Base-by-base conservation (phyloP, 2,329 filamentous ascomycete species). In the Mariannaea elegans region DNA sequence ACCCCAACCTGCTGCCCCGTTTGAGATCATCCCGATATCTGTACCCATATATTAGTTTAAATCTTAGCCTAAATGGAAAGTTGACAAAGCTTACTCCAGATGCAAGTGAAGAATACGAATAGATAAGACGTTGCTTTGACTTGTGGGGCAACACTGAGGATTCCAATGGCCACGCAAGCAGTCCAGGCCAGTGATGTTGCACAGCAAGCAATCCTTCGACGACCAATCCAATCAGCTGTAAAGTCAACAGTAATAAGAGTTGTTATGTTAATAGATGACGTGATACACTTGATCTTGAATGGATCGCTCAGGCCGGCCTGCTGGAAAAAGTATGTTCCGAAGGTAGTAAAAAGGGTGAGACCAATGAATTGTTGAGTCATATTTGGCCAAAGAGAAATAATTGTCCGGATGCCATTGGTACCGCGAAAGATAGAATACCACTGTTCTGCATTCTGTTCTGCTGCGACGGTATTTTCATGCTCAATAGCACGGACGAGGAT, bases 271-370 rank as follows among this genome's bases (percentile, higher is more conserved):
- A 71, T 63, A 2, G 52, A 54, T 1, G 64, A 64, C 0, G 61
- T 66, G 47, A 68, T 69, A 29, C 55, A 65, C 3, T 64, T 71
- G 19, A 67, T 59, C 7, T 56, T 32, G 41, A 72, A 71, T 0
- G 69, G 67, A 7, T 70, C 63, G 6, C 52, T 34, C 0, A 72
- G 31, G 3, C 75, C 75, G 12, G 73, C 73, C 45, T 75, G 74
- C 45, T 73, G 70, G 38, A 76, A 76, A 46, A 76, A 77, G 58
- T 75, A 77, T 32, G 66, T 89, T 1, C 84, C 87, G 63, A 88
- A 90, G 56, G 85, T 65, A 1, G 32, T 36, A 45, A 65, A 65
- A 1, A 66, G 49, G 0, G 62, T 62, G 3, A 66, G 53, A 10
- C 64, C 64, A 3, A 63, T 36, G 34, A 66, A 65, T 14, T 65